A percentile compares a stretch with the other conserved stretches of the same genome.
phyloP scores from a whole-genome alignment of 2,329 filamentous ascomycete species.

The Xylariaceae sp. region DNA sequence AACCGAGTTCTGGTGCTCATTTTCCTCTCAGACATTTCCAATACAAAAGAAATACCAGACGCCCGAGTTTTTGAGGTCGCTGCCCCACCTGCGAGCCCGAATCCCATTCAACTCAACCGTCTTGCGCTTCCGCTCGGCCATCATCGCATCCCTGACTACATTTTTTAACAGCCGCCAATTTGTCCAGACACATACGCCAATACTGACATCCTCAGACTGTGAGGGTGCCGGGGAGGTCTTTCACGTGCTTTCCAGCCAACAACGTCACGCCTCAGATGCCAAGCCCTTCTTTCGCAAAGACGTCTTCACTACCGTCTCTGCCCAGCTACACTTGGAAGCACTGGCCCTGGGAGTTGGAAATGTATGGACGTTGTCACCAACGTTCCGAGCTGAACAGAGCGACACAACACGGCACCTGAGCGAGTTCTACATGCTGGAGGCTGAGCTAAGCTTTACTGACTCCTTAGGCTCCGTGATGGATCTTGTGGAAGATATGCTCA shows the following conservation, averaged over 20 bases:
- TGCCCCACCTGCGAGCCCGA: constrained; percentile 82
- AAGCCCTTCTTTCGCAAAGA: constrained; percentile 73
- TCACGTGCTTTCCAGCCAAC: constrained; percentile 50
- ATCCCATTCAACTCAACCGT: constrained; percentile 77
- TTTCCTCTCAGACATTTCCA: constrained; percentile 66
- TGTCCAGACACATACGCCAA: constrained; percentile 83
- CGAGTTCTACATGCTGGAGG: constrained; percentile 99
- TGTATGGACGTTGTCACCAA: constrained; percentile 91
- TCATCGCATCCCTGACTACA: constrained; percentile 65
- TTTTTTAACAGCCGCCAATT: constrained; percentile 72
- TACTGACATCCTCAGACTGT: constrained; percentile 95
- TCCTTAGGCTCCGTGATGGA: constrained; percentile 69
- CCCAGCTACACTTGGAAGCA: constrained; percentile 90
- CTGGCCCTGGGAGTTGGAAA: constrained; percentile 82
- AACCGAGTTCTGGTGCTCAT: constrained; percentile 19
- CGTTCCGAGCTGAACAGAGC: constrained; percentile 88
- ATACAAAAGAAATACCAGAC: constrained; percentile 96
- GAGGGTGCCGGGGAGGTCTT: constrained; percentile 97
- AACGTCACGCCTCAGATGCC: constrained; percentile 31
- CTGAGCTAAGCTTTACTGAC: constrained; percentile 76
- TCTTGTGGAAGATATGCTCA: constrained; percentile 75
- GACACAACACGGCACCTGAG: constrained; percentile 91
- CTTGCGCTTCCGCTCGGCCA: constrained; percentile 77
- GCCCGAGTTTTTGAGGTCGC: constrained; percentile 78
- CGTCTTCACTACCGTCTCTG: constrained; percentile 96